Conservation (phyloP, 2,329 filamentous ascomycete species). For the Pseudogymnoascus pannorum region DNA sequence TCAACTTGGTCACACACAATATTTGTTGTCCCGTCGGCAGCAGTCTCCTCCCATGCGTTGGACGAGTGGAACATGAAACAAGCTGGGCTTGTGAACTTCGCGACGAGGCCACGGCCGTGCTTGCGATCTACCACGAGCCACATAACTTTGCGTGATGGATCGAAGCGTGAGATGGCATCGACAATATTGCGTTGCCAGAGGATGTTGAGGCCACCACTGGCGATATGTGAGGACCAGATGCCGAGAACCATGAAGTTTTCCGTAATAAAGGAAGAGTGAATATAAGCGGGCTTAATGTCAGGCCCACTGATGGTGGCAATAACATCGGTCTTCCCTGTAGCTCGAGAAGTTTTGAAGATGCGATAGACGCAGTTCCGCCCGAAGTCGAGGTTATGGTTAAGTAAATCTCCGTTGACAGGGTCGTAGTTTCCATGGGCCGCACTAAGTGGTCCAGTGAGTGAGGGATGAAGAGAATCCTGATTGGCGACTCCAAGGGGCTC, state of each 20-base stretch:
- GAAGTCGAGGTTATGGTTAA: slow-evolving; percentile 73
- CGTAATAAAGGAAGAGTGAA: slow-evolving; percentile 77
- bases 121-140: slow-evolving; percentile 72
- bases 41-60: slow-evolving; percentile 64
- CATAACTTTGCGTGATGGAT: slow-evolving; percentile 45
- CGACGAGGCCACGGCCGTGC: slow-evolving; percentile 56
- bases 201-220: slow-evolving; percentile 50
- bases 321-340: slow-evolving; percentile 59
- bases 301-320: slow-evolving; percentile 56
- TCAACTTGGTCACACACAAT: slow-evolving; percentile 59
- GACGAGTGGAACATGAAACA: slow-evolving; percentile 75
- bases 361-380: slow-evolving; percentile 54
- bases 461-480: slow-evolving; percentile 58
- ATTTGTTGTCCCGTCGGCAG: slow-evolving; percentile 36
- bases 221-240: slow-evolving; percentile 59
- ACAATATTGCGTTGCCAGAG: slow-evolving; percentile 60
- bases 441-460: slow-evolving; percentile 58
- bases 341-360: slow-evolving; percentile 57
- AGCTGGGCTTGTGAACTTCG: slow-evolving; percentile 57
- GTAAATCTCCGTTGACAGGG: slow-evolving; percentile 65
- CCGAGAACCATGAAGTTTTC: slow-evolving; percentile 65
- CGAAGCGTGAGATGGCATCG: slow-evolving; percentile 59
- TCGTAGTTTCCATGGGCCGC: slow-evolving; percentile 67
- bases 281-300: slow-evolving; percentile 54
- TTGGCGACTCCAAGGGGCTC: slow-evolving; percentile 60